Conservation (phyloP, 345 rosid genomes). For the Nasturtium officinale region DNA sequence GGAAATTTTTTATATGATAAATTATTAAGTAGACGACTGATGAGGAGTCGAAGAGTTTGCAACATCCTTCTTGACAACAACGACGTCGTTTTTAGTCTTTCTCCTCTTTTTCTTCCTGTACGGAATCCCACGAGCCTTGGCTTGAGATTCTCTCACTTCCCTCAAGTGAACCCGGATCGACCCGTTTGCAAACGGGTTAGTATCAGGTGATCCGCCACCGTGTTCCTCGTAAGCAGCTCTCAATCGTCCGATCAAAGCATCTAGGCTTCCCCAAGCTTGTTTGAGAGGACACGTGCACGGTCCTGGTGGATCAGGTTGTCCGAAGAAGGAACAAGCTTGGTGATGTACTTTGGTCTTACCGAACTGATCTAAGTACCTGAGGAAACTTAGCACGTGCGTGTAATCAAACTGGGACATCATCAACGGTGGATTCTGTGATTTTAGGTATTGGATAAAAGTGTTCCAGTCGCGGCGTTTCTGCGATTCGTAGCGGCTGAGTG, state of each 20-base stretch:
- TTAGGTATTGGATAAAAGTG: constrained; percentile 85
- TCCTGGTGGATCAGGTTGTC: constrained; percentile 85
- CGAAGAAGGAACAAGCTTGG: constrained; percentile 73
- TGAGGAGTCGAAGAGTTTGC: constrained; percentile 39
- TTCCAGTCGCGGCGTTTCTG: constrained; percentile 94
- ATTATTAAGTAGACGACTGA: constrained; percentile 33
- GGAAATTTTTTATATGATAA: constrained; percentile 19
- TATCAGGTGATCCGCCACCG: constrained; percentile 72
- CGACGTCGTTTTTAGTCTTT: constrained; percentile 43
- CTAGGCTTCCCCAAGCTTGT: constrained; percentile 96
- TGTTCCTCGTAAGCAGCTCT: constrained; percentile 88
- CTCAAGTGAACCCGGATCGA: constrained; percentile 70
- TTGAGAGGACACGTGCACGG: constrained; percentile 81
- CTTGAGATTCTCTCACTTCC: constrained; percentile 86
- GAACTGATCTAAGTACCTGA: constrained; percentile 83
- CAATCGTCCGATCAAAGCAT: constrained; percentile 85
- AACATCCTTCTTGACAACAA: constrained; percentile 33
- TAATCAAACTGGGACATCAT: constrained; percentile 69
- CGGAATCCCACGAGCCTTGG: constrained; percentile 85
- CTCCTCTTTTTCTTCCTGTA: constrained; percentile 91
- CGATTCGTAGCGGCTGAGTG: constrained; percentile 83
- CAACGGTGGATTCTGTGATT: constrained; percentile 79
- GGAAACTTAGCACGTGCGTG: constrained; percentile 83
- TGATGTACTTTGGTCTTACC: constrained; percentile 96
- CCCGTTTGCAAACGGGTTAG: constrained; percentile 82